These are phyloP conservation scores for Trichoderma asperelloides DNA, from an alignment of 495 filamentous ascomycete genomes.

Conservation along the genomic window DNA sequence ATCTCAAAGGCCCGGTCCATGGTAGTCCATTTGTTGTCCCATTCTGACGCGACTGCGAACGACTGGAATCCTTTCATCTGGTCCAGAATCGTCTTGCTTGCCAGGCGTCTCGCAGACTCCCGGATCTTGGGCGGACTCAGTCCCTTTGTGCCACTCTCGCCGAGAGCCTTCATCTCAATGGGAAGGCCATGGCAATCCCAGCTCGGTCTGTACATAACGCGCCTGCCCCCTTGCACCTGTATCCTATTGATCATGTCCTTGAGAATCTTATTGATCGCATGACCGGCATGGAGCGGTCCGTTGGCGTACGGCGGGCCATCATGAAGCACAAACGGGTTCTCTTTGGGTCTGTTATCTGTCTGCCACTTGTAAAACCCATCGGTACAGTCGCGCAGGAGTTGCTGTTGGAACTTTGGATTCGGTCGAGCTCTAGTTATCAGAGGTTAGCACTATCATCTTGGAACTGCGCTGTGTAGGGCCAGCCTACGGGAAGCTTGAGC, in stretches of 20 bases:
- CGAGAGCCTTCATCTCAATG: constrained; percentile 95
- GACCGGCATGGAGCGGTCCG: constrained; percentile 87
- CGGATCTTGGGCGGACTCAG: constrained; percentile 45
- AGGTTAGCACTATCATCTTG: background rate
- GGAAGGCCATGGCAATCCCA: constrained; percentile 99
- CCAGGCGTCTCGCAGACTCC: constrained; percentile 63
- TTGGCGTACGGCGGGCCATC: constrained; percentile 98
- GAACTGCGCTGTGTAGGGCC: background rate
- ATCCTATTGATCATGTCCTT: constrained; percentile 87
- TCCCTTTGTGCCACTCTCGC: constrained; percentile 29
- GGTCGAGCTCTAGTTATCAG: constrained; percentile 33
- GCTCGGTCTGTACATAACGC: constrained; percentile 80
- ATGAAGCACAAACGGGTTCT: constrained; percentile 69
- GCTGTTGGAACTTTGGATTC: constrained; percentile 33
- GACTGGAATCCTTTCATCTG: constrained; percentile 77
- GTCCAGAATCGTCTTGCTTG: constrained; percentile 59
- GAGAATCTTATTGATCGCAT: constrained; percentile 93
- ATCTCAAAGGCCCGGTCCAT: constrained; percentile 87
- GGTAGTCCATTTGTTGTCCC: constrained; percentile 84
- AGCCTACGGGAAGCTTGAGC: constrained; percentile 39
- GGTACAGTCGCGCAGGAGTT: constrained; percentile 69
- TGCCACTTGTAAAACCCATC: constrained; percentile 91
- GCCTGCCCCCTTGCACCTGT: constrained; percentile 59
- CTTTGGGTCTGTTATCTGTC: constrained; percentile 43
- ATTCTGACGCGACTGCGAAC: constrained; percentile 90